Percentiles rank a stretch among this genome's conserved stretches.
phyloP scores from a whole-genome alignment of 441 rosid species.

The Biscutella laevigata region DNA sequence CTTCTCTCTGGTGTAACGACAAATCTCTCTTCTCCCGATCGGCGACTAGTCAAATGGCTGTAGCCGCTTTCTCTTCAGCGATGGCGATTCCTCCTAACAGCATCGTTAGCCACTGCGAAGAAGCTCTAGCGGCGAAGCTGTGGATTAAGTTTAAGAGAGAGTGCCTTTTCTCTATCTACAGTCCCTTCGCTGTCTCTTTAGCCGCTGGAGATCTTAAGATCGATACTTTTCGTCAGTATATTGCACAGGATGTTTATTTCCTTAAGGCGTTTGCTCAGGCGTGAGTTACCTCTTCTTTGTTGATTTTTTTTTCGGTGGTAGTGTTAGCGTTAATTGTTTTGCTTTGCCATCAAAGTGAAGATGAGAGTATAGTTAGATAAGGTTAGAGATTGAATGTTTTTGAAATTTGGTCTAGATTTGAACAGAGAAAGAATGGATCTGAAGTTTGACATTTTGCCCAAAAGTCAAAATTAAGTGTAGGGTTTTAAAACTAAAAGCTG shows the following conservation, averaged over 20 bases:
- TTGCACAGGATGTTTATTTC: constrained; percentile 75
- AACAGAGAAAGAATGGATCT: constrained; percentile 5
- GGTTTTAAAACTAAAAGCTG: neutral
- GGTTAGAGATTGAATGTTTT: neutral
- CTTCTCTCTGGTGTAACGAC: neutral
- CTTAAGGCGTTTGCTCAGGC: constrained; percentile 82
- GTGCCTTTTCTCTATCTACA: constrained; percentile 31
- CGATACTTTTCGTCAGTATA: constrained; percentile 64
- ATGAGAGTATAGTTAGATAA: neutral
- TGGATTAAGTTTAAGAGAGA: constrained; percentile 72
- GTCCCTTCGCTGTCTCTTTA: constrained; percentile 62
- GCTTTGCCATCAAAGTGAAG: too few species aligned
- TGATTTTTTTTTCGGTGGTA: neutral
- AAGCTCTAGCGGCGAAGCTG: constrained; percentile 48
- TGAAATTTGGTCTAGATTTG: neutral
- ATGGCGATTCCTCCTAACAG: constrained; percentile 19
- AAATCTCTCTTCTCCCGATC: constrained; percentile 22
- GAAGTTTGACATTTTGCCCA: neutral
- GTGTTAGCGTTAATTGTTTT: too few species aligned
- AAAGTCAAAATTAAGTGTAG: neutral
- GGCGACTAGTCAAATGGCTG: constrained; percentile 20
- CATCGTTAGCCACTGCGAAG: too few species aligned
- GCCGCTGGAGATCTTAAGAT: constrained; percentile 78
- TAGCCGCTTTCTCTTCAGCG: constrained; percentile 18
- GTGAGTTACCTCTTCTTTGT: constrained; percentile 38